Evolutionary conservation across 208 protist genomes (phyloP), one percentile per base, ranked within the genome.

Genomic region (Trypanosoma platydactyli): DNA sequence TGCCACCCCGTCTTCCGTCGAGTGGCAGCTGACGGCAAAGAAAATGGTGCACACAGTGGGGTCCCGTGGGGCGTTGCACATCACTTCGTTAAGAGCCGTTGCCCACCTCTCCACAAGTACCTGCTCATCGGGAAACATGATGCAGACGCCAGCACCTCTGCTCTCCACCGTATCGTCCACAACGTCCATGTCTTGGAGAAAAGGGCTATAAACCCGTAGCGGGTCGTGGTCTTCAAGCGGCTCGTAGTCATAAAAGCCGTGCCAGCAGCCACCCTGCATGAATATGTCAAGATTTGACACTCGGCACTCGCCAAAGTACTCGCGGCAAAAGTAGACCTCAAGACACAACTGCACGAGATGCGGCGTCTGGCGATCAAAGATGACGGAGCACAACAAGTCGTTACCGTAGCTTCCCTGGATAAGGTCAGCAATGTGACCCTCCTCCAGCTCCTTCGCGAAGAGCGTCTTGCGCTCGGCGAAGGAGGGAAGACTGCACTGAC

Each of bases 241-340:
- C 67, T 90, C 79, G 40, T 76, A 86, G 56, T 65, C 80, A 70
- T 91, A 93, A 27, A 64, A 83, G 48, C 73, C 78, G 49, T 80
- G 84, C 84, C 87, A 93, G 46, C 58, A 80, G 22, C 68, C 64
- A 29, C 70, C 68, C 53, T 58, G 40, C 56, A 73, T 66, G 64
- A 80, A 89, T 24, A 91, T 81, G 64, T 94, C 88, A 24, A 94
- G 70, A 63, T 77, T 74, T 16, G 64, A 74, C 55, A 94, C 64
- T 15, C 68, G 54, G 64, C 71, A 68, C 46, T 91, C 78, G 33
- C 89, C 80, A 65, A 88, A 90, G 73, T 89, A 84, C 64, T 93
- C 83, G 42, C 89, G 87, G 33, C 80, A 86, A 49, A 97, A 84
- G 53, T 86, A 88, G 11, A 91, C 58, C 65, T 90, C 86, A 41